A percentile compares a stretch with the other conserved stretches of the same genome.
These are phyloP conservation scores for Leccinum pachyderme DNA, from an alignment of 1,284 basidiomycete genomes.

Conservation along the genomic window DNA sequence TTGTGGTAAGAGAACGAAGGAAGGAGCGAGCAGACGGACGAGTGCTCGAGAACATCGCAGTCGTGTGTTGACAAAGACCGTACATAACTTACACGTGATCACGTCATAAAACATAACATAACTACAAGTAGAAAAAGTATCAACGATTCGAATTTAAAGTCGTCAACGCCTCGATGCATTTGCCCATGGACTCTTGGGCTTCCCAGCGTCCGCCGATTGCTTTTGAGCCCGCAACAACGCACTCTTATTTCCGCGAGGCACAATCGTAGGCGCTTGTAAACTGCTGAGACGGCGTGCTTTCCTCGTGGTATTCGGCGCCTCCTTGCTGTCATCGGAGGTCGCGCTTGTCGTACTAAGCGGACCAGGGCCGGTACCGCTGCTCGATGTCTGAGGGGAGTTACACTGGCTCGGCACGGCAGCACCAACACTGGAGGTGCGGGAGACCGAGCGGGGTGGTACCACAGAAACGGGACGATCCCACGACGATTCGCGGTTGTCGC, in stretches of 20 bases:
- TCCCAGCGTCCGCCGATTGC: conserved; percentile 28
- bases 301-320: conserved; percentile 21
- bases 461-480: conserved; percentile 25
- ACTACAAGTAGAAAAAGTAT: background rate
- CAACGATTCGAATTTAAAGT: conserved; percentile 20
- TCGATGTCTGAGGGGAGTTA: conserved; percentile 30
- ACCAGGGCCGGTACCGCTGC: conserved; percentile 28
- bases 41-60: conserved; percentile 25
- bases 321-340: conserved; percentile 18
- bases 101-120: no score
- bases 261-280: conserved; percentile 54
- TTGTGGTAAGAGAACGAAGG: conserved; percentile 27
- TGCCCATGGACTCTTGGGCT: conserved; percentile 35
- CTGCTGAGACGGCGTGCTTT: conserved; percentile 50
- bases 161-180: conserved; percentile 29
- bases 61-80: background rate
- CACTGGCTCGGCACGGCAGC: conserved; percentile 15
- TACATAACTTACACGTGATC: conserved; percentile 15
- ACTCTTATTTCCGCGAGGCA: conserved; percentile 70
- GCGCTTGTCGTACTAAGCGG: conserved; percentile 28
- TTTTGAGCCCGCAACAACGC: conserved; percentile 71
- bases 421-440: conserved; percentile 21
- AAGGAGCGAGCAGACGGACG: conserved; percentile 14
- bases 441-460: conserved; percentile 26
- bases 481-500: conserved; percentile 13